Evolutionary conservation across 2,329 filamentous ascomycete species (phyloP), one percentile per base, ranked within the genome.

Genomic region (Diaporthe nobilis): DNA sequence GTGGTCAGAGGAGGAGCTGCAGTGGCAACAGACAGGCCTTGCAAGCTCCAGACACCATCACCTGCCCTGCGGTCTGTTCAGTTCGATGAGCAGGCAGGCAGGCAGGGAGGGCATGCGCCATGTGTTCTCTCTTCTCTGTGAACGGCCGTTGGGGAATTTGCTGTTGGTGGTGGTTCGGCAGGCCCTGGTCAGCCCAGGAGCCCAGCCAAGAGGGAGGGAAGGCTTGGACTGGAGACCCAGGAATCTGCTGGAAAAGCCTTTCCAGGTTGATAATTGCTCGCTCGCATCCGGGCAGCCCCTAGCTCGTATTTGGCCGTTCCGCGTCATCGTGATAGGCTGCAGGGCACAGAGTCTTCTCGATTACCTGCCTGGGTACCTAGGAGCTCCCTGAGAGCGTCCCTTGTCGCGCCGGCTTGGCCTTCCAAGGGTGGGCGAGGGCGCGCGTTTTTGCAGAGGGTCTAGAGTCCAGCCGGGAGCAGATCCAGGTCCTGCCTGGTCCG

Each of bases 251-350:
- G 61, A 65, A 65, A 49, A 22, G 61, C 12, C 37, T 12, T 61
- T 61, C 58, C 37, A 37, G 34, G 31, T 58, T 53, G 49, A 12
- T 51, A 68, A 53, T 53, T 68, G 49, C 63, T 68, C 63, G 63
- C 44, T 51, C 60, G 9, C 60, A 65, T 65, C 60, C 60, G 60
- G 60, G 39, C 60, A 65, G 60, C 25, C 47, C 60, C 60, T 68
- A 39, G 63, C 47, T 68, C 65, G 65, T 55, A 68, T 68, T 53
- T 53, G 47, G 47, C 47, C 47, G 47, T 68, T 53, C 65, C 65
- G 65, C 47, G 65, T 68, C 63, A 68, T 68, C 63, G 28, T 68
- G 47, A 68, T 68, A 68, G 63, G 63, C 63, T 67, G 47, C 63
- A 51, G 63, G 47, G 28, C 42, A 34, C 63, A 25, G 63, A 25